Conservation (phyloP, 345 rosid species). For the Turnera subulata region DNA sequence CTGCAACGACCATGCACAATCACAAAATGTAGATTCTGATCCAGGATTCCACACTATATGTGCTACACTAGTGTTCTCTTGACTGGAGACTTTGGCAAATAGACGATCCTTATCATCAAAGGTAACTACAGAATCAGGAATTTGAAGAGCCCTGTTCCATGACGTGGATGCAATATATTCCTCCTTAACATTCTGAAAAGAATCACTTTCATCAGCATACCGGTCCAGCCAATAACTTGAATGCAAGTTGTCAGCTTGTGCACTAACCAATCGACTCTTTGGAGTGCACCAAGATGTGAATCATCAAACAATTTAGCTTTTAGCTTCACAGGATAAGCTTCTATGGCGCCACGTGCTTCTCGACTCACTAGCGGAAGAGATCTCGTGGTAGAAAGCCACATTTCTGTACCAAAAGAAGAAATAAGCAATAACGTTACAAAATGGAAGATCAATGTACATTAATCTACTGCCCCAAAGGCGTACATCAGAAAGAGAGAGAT, state of each 20-base stretch:
- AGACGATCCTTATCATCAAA: slow-evolving; percentile 43
- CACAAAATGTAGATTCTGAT: slow-evolving; percentile 85
- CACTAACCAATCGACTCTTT: slow-evolving; percentile 94
- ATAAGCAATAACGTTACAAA: neutral
- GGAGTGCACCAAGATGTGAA: slow-evolving; percentile 89
- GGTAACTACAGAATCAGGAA: slow-evolving; percentile 74
- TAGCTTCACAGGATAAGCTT: slow-evolving; percentile 91
- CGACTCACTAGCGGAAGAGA: slow-evolving; percentile 97
- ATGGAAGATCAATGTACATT: neutral
- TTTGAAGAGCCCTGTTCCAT: slow-evolving; percentile 81
- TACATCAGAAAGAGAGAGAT: too few relatives aligned
- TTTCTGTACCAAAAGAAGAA: slow-evolving; percentile 24
- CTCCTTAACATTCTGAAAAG: too few relatives aligned
- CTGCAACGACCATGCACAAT: slow-evolving; percentile 95
- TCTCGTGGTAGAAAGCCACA: too few relatives aligned
- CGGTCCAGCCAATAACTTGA: too few relatives aligned
- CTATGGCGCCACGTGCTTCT: slow-evolving; percentile 93
- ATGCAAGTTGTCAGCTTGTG: slow-evolving; percentile 95
- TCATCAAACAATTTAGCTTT: too few relatives aligned
- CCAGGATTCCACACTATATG: slow-evolving; percentile 92
- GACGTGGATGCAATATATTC: too few relatives aligned
- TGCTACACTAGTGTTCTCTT: slow-evolving; percentile 40
- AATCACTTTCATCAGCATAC: too few relatives aligned
- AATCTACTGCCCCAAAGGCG: too few relatives aligned
- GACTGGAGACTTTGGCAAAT: slow-evolving; percentile 66